Evolutionary conservation across 345 rosid species (phyloP).

Genomic region (Citrus glauca): DNA sequence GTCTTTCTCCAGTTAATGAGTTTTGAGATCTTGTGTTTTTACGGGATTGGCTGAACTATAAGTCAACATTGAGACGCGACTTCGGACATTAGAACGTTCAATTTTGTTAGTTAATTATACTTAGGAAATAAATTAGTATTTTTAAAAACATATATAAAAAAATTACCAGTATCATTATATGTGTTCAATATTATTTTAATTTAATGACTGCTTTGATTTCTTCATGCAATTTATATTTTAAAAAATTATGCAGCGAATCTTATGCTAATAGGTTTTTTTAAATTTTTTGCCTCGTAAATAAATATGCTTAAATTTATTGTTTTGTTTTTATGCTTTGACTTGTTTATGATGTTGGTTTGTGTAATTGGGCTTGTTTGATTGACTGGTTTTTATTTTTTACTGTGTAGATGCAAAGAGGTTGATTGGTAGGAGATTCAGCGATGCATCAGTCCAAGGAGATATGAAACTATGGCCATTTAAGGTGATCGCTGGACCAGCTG

Average conservation of each 20-base stretch:
- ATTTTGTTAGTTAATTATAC: neutral
- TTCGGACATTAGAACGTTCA: neutral
- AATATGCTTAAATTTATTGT: neutral
- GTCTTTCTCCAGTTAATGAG: neutral
- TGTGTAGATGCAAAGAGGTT: conserved; percentile 63
- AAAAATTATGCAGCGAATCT: too few species aligned
- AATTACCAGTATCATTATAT: too few species aligned
- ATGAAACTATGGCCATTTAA: conserved; percentile 65
- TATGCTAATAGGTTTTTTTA: too few species aligned
- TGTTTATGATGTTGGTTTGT: neutral
- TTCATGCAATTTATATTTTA: too few species aligned
- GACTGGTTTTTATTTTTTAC: neutral
- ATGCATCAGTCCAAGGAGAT: conserved; percentile 62
- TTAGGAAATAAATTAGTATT: too few species aligned
- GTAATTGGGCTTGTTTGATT: neutral
- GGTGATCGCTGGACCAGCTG: conserved; percentile 54
- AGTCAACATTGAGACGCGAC: neutral
- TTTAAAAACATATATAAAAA: too few species aligned
- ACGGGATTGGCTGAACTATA: neutral
- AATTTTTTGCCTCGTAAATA: too few species aligned
- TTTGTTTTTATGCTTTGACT: too few species aligned
- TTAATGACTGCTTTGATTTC: too few species aligned
- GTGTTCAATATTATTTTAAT: too few species aligned
- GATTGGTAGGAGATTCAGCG: conserved; percentile 66
- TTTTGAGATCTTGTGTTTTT: neutral